Base-by-base conservation (phyloP, 2,329 filamentous ascomycete genomes). In the Ustulina deusta region DNA sequence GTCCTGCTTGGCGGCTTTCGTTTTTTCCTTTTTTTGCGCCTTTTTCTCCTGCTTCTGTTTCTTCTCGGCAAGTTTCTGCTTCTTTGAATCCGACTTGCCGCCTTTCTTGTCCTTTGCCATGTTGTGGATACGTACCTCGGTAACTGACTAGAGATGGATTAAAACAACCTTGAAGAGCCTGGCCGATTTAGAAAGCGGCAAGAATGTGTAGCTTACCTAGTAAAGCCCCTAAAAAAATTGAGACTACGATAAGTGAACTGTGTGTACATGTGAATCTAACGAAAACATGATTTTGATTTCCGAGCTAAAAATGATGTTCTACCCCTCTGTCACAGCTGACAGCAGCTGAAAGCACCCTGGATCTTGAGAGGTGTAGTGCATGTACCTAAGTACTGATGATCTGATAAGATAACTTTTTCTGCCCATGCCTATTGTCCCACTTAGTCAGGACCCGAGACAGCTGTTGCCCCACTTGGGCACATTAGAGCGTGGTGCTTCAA, bases 11-110 rank as follows among this genome's bases (percentile, higher is more conserved):
- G 92, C 88, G 15, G 85, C 84, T 79, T 91, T 92, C 59, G 79
- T 83, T 74, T 94, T 94, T 74, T 87, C 85, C 80, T 94, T 97
- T 79, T 97, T 97, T 75, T 96, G 93, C 32, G 91, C 91, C 78
- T 97, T 97, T 80, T 92, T 96, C 77, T 92, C 91, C 79, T 96
- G 92, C 82, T 97, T 97, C 71, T 85, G 83, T 73, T 89, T 89
- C 80, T 91, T 91, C 74, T 90, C 88, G 29, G 87, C 87, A 77
- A 80, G 76, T 74, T 83, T 83, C 71, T 80, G 81, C 76, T 83
- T 82, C 67, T 84, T 84, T 60, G 76, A 74, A 27, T 83, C 79
- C 36, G 73, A 76, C 68, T 83, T 83, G 48, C 65, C 61, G 48
- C 65, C 61, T 71, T 83, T 83, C 69, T 84, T 83, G 36, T 83